Evolutionary conservation across 371 early-diverging fungal genomes (phyloP), one percentile per base, ranked within the genome.

Genomic region (Mortierella sp.): DNA sequence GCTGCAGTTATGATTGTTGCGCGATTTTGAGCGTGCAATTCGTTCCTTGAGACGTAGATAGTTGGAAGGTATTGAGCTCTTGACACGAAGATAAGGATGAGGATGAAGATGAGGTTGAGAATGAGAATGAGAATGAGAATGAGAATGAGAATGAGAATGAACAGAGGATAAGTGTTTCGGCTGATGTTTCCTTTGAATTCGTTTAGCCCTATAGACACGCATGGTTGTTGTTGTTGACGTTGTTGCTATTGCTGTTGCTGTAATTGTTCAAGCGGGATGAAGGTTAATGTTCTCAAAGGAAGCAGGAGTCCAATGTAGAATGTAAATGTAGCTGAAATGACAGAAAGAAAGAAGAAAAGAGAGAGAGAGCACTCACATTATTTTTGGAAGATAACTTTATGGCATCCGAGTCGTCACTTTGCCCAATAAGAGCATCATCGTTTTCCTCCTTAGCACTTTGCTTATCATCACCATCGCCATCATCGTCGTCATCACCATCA

Each of bases 31-130:
- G 57, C 65, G 75, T 19, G 75, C 66, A n/a, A 75, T 60, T 21
- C 60, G 69, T 52, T 69, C 66, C 22, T 75, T 69, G 55, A 69
- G 75, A 8, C 66, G 75, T 50, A 65, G 22, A 41, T 65, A 61
- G 11, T 69, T 58, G 15, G 69, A 21, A 41, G 58, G 67, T 36
- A 48, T 41, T 50, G 55, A 57, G 38, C 58, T 22, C 57, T 24
- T 72, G 43, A 24, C 10, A 9, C 15, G 55, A 6, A 16, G 62
- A 43, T 10, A 45, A 24, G 58, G 58, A 45, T 55, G 67, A 47
- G 47, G 61, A 21, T 60, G 50, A 40, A 16, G 50, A 32, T 2
- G 59, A 58, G 66, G 10, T 6, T 4, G 41, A 8, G 22, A 33
- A 9, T 15, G 21, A 33, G 22, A 33, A 36, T 59, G 50, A 43